A percentile compares a stretch with the other conserved stretches of the same genome.
These are phyloP conservation scores for Ceratobasidium sp. DNA, from an alignment of 1,284 basidiomycete species.

Conservation along the genomic window DNA sequence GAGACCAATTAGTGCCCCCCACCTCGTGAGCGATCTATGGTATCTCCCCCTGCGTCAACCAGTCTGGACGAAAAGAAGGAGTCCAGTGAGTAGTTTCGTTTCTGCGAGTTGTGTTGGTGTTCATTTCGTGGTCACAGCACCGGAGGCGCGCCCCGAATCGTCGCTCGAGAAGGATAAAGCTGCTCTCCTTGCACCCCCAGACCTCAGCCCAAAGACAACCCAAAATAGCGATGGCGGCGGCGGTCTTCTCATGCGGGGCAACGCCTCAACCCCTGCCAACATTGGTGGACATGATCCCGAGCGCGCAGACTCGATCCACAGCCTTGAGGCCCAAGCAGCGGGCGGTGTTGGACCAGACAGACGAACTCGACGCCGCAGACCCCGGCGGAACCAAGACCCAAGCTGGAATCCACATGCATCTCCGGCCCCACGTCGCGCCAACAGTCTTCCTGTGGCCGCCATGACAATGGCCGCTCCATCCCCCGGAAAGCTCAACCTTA, in stretches of 20 bases:
- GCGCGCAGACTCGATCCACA: constrained; percentile 30
- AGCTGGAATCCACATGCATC: constrained; percentile 14
- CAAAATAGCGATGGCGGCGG: constrained; percentile 26
- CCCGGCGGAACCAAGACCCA: constrained; percentile 19
- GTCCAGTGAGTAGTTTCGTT: constrained; percentile 10
- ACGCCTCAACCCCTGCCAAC: constrained; percentile 37
- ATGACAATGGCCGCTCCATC: background rate
- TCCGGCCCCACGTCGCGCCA: constrained; percentile 23
- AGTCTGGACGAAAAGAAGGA: constrained; percentile 33
- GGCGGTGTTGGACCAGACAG: constrained; percentile 25
- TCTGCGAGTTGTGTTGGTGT: background rate
- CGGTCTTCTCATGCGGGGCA: constrained; percentile 30
- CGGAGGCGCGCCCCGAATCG: constrained; percentile 30
- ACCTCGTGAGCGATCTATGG: constrained; percentile 25
- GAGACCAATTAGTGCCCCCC: constrained; percentile 1
- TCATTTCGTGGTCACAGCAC: constrained; percentile 1
- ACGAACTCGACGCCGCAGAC: constrained; percentile 20
- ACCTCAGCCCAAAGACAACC: constrained; percentile 38
- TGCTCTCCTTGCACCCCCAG: constrained; percentile 35
- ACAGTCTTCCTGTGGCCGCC: constrained; percentile 41
- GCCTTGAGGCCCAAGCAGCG: background rate
- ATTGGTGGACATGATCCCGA: constrained; percentile 29
- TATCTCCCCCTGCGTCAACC: constrained; percentile 37
- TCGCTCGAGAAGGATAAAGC: constrained; percentile 37
- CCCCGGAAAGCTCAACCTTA: constrained; percentile 27